Base-by-base conservation (phyloP, 345 rosid species). In the Brassica juncea region DNA sequence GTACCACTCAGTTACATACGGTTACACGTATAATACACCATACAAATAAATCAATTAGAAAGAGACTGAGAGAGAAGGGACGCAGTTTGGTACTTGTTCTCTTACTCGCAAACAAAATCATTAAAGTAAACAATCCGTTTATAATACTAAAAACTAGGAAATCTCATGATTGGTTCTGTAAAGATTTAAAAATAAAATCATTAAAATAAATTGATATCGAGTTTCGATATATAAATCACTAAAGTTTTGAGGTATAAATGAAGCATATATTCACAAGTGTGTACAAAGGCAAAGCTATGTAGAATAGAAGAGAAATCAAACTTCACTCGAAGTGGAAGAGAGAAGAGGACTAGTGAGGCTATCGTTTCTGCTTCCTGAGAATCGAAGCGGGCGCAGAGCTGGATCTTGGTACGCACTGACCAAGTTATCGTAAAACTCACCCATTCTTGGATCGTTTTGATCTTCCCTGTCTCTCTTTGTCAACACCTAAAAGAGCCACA, bases 351-450 rank as follows among this genome's bases (percentile, higher is more conserved):
- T 83, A 62, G 75, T 77, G 74, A 91, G 94, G 80, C 87, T 84
- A 65, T 86, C 70, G 14, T 61, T 90, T 37, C 78, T 37, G 70
- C 74, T 82, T 73, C 79, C 32, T 55, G 96, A 82, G 83, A 79
- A 84, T 5, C 78, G 85, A 84, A 88, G 71, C 39, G 99, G 92
- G 83, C 84, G 66, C 62, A 91, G 72, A 73, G 94, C 91, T 5
- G 99, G 99, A 74, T 92, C 98, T 82, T 82, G 85, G 84, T 95
- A 95, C 19, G 97, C 89, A 75, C 81, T 86, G 32, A 77, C 90
- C 84, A 92, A 68, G 25, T 55, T 70, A 55, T 84, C 73, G 71
- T 84, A 88, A 80, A 94, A 94, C 75, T 87, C 91, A 2, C 37
- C 60, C 91, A 94, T 90, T 14, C 77, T 70, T 19, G 87, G 75